phyloP scores from a whole-genome alignment of 495 filamentous ascomycete species.

The Penicilliopsis zonata region DNA sequence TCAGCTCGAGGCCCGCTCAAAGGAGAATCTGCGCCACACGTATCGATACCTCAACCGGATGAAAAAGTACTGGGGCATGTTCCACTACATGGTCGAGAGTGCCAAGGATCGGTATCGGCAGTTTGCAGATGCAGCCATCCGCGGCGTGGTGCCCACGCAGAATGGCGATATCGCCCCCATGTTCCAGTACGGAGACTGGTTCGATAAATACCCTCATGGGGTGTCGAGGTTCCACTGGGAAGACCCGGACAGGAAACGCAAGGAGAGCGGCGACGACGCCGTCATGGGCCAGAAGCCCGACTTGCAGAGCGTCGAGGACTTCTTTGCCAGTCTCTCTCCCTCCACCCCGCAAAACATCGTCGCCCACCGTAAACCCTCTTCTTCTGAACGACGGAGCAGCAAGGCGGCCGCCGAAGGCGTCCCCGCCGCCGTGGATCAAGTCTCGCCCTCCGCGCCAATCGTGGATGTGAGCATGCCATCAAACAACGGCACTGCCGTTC shows the following conservation, averaged over 20 bases:
- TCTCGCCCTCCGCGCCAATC: slow-evolving; percentile 19
- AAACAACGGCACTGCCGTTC: slow-evolving; percentile 15
- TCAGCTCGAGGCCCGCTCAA: slow-evolving; percentile 61
- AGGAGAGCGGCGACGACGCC: slow-evolving; percentile 66
- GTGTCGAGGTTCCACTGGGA: slow-evolving; percentile 76
- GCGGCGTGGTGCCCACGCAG: slow-evolving; percentile 33
- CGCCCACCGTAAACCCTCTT: slow-evolving; percentile 27
- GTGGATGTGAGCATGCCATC: slow-evolving; percentile 24
- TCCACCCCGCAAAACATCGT: slow-evolving; percentile 34
- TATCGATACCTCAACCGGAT: slow-evolving; percentile 85
- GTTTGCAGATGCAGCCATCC: slow-evolving; percentile 63
- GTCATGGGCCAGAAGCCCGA: slow-evolving; percentile 77
- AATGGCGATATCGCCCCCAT: slow-evolving; percentile 42
- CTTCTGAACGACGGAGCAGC: slow-evolving; percentile 24
- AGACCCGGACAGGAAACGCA: slow-evolving; percentile 54
- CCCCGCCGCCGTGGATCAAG: slow-evolving; percentile 13
- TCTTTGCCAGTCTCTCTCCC: slow-evolving; percentile 74
- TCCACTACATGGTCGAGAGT: slow-evolving; percentile 90
- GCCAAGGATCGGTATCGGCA: slow-evolving; percentile 80
- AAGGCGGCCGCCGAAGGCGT: slow-evolving; percentile 15
- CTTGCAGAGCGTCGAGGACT: slow-evolving; percentile 88
- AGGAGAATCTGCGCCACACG: slow-evolving; percentile 78
- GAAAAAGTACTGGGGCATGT: slow-evolving; percentile 97
- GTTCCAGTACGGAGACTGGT: slow-evolving; percentile 98
- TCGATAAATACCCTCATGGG: slow-evolving; percentile 87